A percentile compares a stretch with the other conserved stretches of the same genome.
These are phyloP conservation scores for carrot (Daucus carota) DNA, from an alignment of 129 eudicot genomes.

Conservation along the genomic window DNA sequence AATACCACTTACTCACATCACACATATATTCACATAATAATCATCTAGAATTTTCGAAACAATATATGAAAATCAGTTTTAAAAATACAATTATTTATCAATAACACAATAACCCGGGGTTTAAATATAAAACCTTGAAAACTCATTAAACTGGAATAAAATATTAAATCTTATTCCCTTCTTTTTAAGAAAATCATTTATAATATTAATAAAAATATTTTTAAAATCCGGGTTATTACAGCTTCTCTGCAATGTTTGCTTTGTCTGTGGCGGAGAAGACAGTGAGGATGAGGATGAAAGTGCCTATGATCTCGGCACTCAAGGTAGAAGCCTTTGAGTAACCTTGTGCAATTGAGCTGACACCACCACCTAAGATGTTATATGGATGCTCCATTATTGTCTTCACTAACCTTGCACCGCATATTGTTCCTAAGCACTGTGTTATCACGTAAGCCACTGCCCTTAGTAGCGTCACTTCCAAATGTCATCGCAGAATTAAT, in stretches of 20 bases:
- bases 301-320: conserved; percentile 47
- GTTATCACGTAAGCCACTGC: conserved; percentile 45
- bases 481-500: conserved; percentile 54
- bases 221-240: no score
- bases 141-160: no score
- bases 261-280: conserved; percentile 40
- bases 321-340: conserved; percentile 39
- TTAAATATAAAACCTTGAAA: no score
- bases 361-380: conserved; percentile 42
- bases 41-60: no score
- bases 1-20: no score
- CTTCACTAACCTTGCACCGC: conserved; percentile 46
- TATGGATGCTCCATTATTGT: conserved; percentile 29
- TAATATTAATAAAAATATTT: no score
- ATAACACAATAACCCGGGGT: no score
- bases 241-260: background rate
- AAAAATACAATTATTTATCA: no score
- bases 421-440: conserved; percentile 41
- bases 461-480: conserved; percentile 30
- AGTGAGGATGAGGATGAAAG: conserved; percentile 39
- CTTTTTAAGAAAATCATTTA: no score
- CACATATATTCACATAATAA: no score
- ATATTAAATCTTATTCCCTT: no score
- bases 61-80: no score
- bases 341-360: conserved; percentile 38